Evolutionary conservation across 164 flowering plant species (phyloP), one percentile per base, ranked within the genome.

Genomic region (Nymphaea thermarum): DNA sequence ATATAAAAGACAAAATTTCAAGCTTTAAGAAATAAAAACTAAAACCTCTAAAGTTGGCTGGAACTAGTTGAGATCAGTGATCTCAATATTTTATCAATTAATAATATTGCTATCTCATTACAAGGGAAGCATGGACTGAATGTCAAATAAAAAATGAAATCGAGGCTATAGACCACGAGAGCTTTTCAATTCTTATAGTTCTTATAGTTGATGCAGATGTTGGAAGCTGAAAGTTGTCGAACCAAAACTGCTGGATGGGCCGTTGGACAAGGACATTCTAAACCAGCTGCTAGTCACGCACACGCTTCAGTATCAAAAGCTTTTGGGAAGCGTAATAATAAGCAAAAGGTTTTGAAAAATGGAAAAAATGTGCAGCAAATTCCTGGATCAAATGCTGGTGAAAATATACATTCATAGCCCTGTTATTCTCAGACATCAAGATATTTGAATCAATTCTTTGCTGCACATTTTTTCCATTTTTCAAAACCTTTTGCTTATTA

Each of bases 361-460:
- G 18, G 73, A 62, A 75, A 69, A 60, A 55, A 72, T 65, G 74
- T 70, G 67, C 64, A 71, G 65, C 77, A 68, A 70, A 73, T 25
- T 55, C 66, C 75, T 69, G 61, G 63, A 67, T 68, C 76, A 59
- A 70, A 72, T 70, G 70, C 71, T 65, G 85, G 85, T 84, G 67
- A 42, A 59, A 63, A 6, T 55, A 63, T 12, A 57, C 62, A 11
- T 36, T 43, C 43, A 55, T 47, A 43, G 6, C 44, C 62, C 41
- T 70, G 43, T 64, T 18, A 59, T 44, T 70, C 47, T 55, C 47
- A 44, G 64, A 42, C 15, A 8, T 41, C 42, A 8, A 10, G 5
- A 2, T n/a, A n/a, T n/a, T n/a, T n/a, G 64, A 63, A 45, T 3
- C 61, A 69, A 73, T 63, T 44, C 25, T 73, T 70, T 68, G 77